Conservation (phyloP, 1,284 basidiomycete species). For the Abortiporus biennis region DNA sequence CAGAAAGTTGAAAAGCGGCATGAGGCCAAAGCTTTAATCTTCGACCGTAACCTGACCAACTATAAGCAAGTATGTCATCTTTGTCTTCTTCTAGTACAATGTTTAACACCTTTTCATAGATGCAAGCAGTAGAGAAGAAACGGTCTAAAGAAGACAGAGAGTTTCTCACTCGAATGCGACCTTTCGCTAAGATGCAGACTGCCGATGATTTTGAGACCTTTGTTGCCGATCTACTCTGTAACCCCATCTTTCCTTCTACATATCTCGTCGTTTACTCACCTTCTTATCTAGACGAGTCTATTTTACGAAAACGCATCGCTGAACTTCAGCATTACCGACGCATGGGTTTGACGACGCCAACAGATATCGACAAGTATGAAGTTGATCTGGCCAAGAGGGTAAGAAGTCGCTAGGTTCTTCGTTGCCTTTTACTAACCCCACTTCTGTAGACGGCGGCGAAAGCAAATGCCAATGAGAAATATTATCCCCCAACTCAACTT, state of each 20-base stretch:
- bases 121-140: slow-evolving; percentile 88
- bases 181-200: slow-evolving; percentile 90
- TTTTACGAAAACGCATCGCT: slow-evolving; percentile 79
- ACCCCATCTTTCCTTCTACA: slow-evolving; percentile 18
- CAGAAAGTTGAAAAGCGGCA: slow-evolving; percentile 87
- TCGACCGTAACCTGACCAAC: slow-evolving; percentile 88
- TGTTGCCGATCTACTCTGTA: slow-evolving; percentile 86
- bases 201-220: slow-evolving; percentile 90
- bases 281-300: slow-evolving; percentile 64
- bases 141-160: slow-evolving; percentile 90
- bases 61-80: slow-evolving; percentile 80
- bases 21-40: slow-evolving; percentile 88
- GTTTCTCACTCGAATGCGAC: slow-evolving; percentile 83
- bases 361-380: slow-evolving; percentile 89
- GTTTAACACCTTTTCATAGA: slow-evolving; percentile 40
- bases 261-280: slow-evolving; percentile 3
- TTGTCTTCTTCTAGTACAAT: too few relatives aligned
- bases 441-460: slow-evolving; percentile 49
- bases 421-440: slow-evolving; percentile 2
- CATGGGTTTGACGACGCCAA: slow-evolving; percentile 73
- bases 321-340: slow-evolving; percentile 87
- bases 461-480: slow-evolving; percentile 48
- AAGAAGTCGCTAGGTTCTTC: slow-evolving; percentile 21
- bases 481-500: slow-evolving; percentile 43
- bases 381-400: slow-evolving; percentile 70